Conservation (phyloP, 1,284 basidiomycete species). For the Ganoderma meredithae region DNA sequence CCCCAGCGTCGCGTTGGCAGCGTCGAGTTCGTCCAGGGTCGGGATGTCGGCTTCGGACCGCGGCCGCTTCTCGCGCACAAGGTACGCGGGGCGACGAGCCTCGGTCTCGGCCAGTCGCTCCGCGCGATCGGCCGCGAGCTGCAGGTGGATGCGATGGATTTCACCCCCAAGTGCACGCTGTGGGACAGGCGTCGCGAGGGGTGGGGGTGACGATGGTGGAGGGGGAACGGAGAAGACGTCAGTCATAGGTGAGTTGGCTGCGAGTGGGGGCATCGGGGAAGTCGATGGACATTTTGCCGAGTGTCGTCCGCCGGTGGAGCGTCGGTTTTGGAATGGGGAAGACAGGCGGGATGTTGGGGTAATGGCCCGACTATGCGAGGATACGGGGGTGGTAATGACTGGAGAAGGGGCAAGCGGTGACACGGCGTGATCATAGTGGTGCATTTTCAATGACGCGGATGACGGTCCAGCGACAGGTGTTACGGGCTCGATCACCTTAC, state of each 20-base stretch:
- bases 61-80: conserved; percentile 61
- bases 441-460: conserved; percentile 23
- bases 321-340: conserved; percentile 42
- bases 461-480: conserved; percentile 28
- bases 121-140: conserved; percentile 56
- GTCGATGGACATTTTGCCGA: conserved; percentile 20
- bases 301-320: conserved; percentile 23
- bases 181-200: conserved; percentile 37
- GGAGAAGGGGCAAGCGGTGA: conserved; percentile 25
- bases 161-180: conserved; percentile 54
- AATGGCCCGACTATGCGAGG: conserved; percentile 30
- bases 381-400: conserved; percentile 27
- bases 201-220: conserved; percentile 31
- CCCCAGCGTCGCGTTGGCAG: conserved; percentile 51
- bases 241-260: conserved; percentile 23
- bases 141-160: conserved; percentile 63
- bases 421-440: conserved; percentile 7
- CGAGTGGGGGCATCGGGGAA: conserved; percentile 20
- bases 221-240: conserved; percentile 44
- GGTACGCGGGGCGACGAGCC: conserved; percentile 70
- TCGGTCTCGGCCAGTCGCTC: conserved; percentile 61
- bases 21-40: conserved; percentile 35
- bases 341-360: conserved; percentile 41
- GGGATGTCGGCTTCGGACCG: conserved; percentile 48
- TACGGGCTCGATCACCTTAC: conserved; percentile 30